Conservation (phyloP, 2,329 filamentous ascomycete genomes). For the Ampelomyces quisqualis region DNA sequence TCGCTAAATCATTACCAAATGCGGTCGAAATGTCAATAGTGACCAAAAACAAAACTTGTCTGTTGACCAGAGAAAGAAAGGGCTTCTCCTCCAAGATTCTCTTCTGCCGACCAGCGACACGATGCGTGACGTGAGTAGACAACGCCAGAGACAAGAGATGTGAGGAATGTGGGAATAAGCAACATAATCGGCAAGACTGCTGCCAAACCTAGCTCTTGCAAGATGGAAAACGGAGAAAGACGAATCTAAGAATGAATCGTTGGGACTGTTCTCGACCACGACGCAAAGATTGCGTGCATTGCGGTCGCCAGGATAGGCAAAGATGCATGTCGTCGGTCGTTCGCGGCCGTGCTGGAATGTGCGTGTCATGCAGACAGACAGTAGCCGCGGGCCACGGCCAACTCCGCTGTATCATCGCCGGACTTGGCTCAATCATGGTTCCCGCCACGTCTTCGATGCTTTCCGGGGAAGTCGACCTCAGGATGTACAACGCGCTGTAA, state of each 20-base stretch:
- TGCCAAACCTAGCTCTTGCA: too few relatives aligned
- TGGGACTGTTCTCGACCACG: slow-evolving; percentile 4
- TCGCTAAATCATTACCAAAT: too few relatives aligned
- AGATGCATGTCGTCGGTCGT: slow-evolving; percentile 15
- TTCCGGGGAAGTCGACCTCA: slow-evolving; percentile 78
- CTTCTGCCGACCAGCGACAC: too few relatives aligned
- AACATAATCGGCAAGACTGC: too few relatives aligned
- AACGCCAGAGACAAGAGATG: too few relatives aligned
- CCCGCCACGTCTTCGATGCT: slow-evolving; percentile 50
- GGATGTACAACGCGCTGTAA: slow-evolving; percentile 77
- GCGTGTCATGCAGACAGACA: slow-evolving; percentile 7
- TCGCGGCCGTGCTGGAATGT: slow-evolving; percentile 29
- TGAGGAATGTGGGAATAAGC: too few relatives aligned
- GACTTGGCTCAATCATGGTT: slow-evolving; percentile 34
- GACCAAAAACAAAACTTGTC: too few relatives aligned
- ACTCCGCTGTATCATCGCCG: slow-evolving; percentile 9
- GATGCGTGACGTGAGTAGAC: too few relatives aligned
- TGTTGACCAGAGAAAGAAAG: too few relatives aligned
- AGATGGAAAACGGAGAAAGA: too few relatives aligned
- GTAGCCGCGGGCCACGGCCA: slow-evolving; percentile 17
- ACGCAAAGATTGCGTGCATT: slow-evolving; percentile 11
- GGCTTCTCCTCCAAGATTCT: too few relatives aligned
- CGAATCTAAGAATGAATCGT: slow-evolving; percentile 3
- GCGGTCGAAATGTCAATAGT: too few relatives aligned
- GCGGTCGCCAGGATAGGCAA: slow-evolving; percentile 4